A percentile compares a stretch with the other conserved stretches of the same genome.
Evolutionary conservation across 306 rosid species (phyloP).

Genomic region (Pyrus pyrifolia): DNA sequence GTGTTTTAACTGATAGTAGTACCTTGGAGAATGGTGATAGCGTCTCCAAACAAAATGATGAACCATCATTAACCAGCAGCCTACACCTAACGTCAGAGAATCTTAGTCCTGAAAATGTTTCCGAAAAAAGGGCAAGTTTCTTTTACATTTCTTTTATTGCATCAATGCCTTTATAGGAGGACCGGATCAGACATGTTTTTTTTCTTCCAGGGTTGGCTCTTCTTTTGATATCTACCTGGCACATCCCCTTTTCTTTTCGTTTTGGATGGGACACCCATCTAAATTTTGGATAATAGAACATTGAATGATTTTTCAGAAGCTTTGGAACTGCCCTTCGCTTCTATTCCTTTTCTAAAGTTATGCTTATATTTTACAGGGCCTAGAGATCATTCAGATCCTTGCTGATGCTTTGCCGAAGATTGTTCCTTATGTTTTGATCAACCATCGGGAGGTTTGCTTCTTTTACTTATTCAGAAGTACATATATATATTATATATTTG

Average conservation of each 20-base stretch:
- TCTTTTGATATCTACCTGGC: background rate
- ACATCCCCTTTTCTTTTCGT: background rate
- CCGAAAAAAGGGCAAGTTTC: constrained; percentile 53
- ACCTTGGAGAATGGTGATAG: constrained; percentile 28
- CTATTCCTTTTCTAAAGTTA: constrained; percentile 6
- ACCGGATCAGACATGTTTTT: background rate
- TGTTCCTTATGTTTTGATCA: constrained; percentile 95
- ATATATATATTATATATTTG: background rate
- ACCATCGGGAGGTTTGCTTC: constrained; percentile 84
- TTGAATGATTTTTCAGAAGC: background rate
- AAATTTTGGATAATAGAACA: background rate
- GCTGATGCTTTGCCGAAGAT: constrained; percentile 96
- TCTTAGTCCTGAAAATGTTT: constrained; percentile 40
- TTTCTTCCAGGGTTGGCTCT: background rate
- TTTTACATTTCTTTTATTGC: constrained; percentile 14
- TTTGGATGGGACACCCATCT: background rate
- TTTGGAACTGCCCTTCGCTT: background rate
- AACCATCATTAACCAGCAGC: constrained; percentile 25
- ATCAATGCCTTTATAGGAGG: background rate
- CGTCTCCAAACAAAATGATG: constrained; percentile 36
- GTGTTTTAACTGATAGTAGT: constrained; percentile 27
- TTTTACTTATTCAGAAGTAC: background rate
- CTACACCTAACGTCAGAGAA: constrained; percentile 33
- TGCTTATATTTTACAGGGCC: constrained; percentile 50
- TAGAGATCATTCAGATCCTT: constrained; percentile 78